These are phyloP conservation scores for Toxoplasma gondii DNA, from an alignment of 169 alveolate species.

Conservation along the genomic window DNA sequence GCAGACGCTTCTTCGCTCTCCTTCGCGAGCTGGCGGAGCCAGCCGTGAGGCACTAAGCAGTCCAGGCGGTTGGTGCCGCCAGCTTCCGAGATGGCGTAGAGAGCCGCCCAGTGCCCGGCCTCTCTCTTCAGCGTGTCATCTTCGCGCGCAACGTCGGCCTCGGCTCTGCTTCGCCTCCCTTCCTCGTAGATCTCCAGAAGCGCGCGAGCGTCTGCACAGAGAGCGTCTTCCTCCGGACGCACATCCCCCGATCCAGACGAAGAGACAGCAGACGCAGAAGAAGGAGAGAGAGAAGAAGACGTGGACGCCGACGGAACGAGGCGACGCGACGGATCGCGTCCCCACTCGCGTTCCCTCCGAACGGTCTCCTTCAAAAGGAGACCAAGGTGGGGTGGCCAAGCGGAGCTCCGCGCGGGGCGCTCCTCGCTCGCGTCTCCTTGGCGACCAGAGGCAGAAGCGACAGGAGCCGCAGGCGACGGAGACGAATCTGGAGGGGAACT, in stretches of 20 bases:
- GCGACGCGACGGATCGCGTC: not conserved
- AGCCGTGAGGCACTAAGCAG: not conserved
- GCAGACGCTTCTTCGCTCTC: not conserved
- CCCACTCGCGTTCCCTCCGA: not conserved
- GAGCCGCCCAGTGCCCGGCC: not conserved
- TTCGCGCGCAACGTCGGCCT: not conserved
- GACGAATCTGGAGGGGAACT: not conserved
- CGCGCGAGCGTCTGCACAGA: not conserved
- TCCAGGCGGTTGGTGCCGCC: not conserved
- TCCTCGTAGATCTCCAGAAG: not conserved
- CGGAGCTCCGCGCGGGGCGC: no score
- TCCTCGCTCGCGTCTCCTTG: no score
- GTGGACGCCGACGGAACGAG: not conserved
- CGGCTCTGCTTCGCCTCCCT: not conserved
- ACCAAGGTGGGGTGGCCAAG: not conserved
- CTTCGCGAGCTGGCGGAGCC: not conserved
- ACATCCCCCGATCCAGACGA: not conserved
- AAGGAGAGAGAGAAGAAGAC: no score
- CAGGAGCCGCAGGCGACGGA: not conserved
- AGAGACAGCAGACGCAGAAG: not conserved
- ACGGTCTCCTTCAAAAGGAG: not conserved
- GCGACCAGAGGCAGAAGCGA: not conserved
- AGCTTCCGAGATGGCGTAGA: not conserved
- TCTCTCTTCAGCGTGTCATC: not conserved
- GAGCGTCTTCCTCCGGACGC: not conserved